phyloP scores from a whole-genome alignment of 2,329 filamentous ascomycete genomes.

The Arthrobotrys iridis region DNA sequence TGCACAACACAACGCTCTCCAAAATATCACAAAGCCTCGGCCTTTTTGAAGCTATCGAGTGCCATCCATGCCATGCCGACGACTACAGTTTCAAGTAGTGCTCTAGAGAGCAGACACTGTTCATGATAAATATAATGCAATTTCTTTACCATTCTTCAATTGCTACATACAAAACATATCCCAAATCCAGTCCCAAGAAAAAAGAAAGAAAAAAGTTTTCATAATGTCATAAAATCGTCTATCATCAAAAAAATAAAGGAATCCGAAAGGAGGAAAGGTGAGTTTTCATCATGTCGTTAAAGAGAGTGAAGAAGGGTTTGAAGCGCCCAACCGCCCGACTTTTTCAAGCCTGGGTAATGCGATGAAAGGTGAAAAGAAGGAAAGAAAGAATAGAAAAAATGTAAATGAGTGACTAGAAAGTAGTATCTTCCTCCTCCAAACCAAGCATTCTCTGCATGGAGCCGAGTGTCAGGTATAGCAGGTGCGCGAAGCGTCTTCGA shows the following conservation, averaged over 20 bases:
- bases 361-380: background rate
- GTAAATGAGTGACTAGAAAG: conserved; percentile 25
- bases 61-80: too few species aligned
- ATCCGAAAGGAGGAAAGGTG: background rate
- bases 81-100: too few species aligned
- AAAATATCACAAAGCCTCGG: background rate
- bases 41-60: too few species aligned
- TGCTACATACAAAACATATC: conserved; percentile 18
- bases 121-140: background rate
- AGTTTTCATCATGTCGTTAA: background rate
- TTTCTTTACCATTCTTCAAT: background rate
- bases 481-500: background rate
- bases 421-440: background rate
- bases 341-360: background rate
- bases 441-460: background rate
- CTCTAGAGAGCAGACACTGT: too few species aligned
- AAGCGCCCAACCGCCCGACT: background rate
- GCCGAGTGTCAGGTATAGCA: background rate
- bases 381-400: too few species aligned
- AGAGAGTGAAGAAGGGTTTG: conserved; percentile 11
- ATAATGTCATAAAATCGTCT: conserved; percentile 5
- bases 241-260: background rate
- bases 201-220: background rate
- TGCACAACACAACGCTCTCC: background rate
- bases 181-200: background rate